Evolutionary conservation across 169 alveolate species (phyloP), one percentile per base, ranked within the genome.

Genomic region (Ichthyophthirius multifiliis): DNA sequence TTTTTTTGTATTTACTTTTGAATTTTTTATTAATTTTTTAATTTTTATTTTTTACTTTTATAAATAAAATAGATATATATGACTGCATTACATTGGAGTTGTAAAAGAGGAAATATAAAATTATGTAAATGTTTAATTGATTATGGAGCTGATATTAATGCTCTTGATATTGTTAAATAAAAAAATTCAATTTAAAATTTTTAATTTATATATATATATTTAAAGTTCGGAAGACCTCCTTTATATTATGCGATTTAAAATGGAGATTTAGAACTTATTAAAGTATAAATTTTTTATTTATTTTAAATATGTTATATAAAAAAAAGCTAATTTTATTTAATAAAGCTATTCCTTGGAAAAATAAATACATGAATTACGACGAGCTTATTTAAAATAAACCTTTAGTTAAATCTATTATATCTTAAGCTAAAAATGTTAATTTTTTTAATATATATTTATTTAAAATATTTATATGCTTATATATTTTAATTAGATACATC

Each of bases 11-110:
- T n/a, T n/a, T n/a, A n/a, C n/a, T n/a, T n/a, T n/a, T n/a, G n/a
- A 46, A n/a, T 12, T 20, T 10, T 2, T 2, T 27, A 23, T 0
- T 20, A 23, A 10, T 27, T 15, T 20, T 0, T 1, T 3, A 27
- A 1, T 9, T 27, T 55, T 55, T 2, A 2, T 27, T 55, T 16
- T 31, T 39, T 30, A 32, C 20, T 62, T 16, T 23, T 55, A 43
- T 20, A 44, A 43, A 71, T 39, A 32, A 71, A 43, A 45, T 23
- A 76, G 83, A 78, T 78, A 64, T 78, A 39, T 35, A 43, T 63
- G 78, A 78, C 84, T 44, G 84, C 84, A 20, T 65, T 78, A n/a
- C 84, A 78, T 44, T 78, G 84, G 84, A 78, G 78, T 20, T 63
- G 77, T 15, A 78, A 78, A 67, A 78, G 84, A 78, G 75, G 75